A percentile compares a stretch with the other conserved stretches of the same genome.
Conservation (phyloP, 768 basidiomycete genomes). For the Russula olivacea region DNA sequence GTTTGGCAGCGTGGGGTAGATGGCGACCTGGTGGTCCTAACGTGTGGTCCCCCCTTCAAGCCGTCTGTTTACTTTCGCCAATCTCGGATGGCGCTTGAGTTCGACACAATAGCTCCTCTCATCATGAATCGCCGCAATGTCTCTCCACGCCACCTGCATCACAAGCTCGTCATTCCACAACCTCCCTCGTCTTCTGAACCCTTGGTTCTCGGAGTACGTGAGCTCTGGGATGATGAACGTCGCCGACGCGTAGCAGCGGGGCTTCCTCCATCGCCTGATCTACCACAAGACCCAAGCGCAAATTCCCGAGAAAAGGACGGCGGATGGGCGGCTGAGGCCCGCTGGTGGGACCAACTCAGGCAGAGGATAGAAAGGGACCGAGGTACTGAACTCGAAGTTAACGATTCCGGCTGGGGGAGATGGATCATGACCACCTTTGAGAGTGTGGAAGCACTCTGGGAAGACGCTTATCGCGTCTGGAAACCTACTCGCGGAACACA, state of each 20-base stretch:
- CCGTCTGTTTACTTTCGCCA: conserved; percentile 58
- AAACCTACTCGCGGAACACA: conserved; percentile 34
- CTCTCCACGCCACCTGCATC: conserved; percentile 58
- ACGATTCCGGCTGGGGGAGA: conserved; percentile 50
- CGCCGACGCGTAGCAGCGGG: conserved; percentile 60
- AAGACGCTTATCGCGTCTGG: conserved; percentile 53
- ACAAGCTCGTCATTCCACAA: conserved; percentile 57
- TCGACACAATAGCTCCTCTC: conserved; percentile 74
- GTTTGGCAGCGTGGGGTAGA: conserved; percentile 51
- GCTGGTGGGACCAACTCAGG: conserved; percentile 70
- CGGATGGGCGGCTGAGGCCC: conserved; percentile 66
- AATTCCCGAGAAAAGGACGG: conserved; percentile 50
- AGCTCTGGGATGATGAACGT: conserved; percentile 97
- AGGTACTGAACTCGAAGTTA: conserved; percentile 28
- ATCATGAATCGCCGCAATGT: conserved; percentile 80
- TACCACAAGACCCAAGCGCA: conserved; percentile 66
- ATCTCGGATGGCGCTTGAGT: conserved; percentile 68
- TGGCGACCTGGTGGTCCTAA: conserved; percentile 31
- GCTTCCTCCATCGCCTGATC: conserved; percentile 62
- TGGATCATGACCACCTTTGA: conserved; percentile 87
- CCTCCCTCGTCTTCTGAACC: conserved; percentile 54
- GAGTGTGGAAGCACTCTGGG: conserved; percentile 85
- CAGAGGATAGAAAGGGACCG: conserved; percentile 51
- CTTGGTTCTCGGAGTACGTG: conserved; percentile 80
- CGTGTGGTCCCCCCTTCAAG: conserved; percentile 36